Evolutionary conservation across 257 asterid genomes (phyloP), one percentile per base, ranked within the genome.

Genomic region (Parsonsia alboflavescens): DNA sequence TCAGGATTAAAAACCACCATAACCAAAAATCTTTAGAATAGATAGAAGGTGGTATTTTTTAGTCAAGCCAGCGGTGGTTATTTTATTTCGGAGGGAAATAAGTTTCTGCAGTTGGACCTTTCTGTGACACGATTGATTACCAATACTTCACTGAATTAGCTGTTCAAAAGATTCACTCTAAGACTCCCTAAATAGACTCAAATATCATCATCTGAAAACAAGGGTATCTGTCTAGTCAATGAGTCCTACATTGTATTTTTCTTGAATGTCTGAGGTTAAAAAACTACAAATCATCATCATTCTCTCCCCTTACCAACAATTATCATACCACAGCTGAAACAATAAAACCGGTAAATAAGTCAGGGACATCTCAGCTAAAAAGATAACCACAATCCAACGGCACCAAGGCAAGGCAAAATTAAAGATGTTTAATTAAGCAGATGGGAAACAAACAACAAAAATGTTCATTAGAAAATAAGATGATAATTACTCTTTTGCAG

Each of bases 201-300:
- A 39, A 64, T 58, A 75, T 21, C 33, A 74, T 74, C 56, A 13
- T 68, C 73, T 52, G 33, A 52, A 24, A 30, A 41, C 1, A 48
- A 11, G 48, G 3, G 13, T 28, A 52, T 2, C 24, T n/a, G 26
- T 57, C 30, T 9, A n/a, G 12, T 9, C 12, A 36, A 19, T 33
- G 39, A 50, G 13, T 53, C 36, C 58, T 46, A 44, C 58, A 56
- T 72, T 36, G 52, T 16, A 41, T 30, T 39, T 36, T 71, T 19
- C 22, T 15, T 11, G 0, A 6, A 49, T 42, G 39, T 11, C 17
- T 11, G 48, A 57, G 50, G 42, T n/a, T 26, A 39, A 41, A 59
- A 44, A 7, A 39, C 0, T 10, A 36, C 28, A 4, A 70, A 70
- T 39, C 19, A 28, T 71, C 19, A 36, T 36, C 50, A 11, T 49